These are phyloP conservation scores for Cunninghamia lanceolata DNA, from an alignment of 75 land plant genomes.

Conservation along the genomic window DNA sequence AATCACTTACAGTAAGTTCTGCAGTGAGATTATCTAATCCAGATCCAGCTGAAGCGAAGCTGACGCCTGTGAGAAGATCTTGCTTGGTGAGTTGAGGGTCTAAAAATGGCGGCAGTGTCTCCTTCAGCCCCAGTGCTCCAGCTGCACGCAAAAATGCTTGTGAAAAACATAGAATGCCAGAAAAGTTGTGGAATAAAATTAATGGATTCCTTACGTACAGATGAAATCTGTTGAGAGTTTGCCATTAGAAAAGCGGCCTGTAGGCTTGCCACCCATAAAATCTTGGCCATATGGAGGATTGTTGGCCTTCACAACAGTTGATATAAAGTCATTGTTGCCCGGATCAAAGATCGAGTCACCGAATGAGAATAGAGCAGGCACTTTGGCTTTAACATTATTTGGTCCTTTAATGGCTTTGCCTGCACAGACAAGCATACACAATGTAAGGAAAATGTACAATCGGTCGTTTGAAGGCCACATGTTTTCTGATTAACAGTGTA, in stretches of 20 bases:
- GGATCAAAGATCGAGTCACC: slow-evolving; percentile 19
- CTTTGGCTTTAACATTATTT: neutral
- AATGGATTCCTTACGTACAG: neutral
- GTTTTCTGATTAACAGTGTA: neutral
- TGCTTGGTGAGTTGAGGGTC: slow-evolving; percentile 25
- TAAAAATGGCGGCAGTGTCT: slow-evolving; percentile 43
- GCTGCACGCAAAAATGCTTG: slow-evolving; percentile 17
- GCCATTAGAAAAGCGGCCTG: slow-evolving; percentile 25
- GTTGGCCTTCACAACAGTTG: neutral
- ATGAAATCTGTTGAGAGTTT: slow-evolving; percentile 11
- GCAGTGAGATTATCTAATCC: slow-evolving; percentile 73
- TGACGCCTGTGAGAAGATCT: slow-evolving; percentile 52
- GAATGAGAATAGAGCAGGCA: slow-evolving; percentile 14
- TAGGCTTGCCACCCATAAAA: neutral
- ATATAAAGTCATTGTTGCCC: slow-evolving; percentile 14
- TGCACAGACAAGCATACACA: neutral
- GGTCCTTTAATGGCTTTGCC: neutral
- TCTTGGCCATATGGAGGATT: slow-evolving; percentile 25
- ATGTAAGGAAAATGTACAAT: neutral
- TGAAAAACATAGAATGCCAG: neutral
- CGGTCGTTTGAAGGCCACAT: neutral
- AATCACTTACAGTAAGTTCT: slow-evolving; percentile 25
- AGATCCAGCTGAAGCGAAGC: slow-evolving; percentile 72
- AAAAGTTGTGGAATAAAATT: too few relatives aligned
- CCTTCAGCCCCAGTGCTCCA: slow-evolving; percentile 26